These are phyloP conservation scores for Cytospora schulzeri DNA, from an alignment of 2,329 filamentous ascomycete genomes.

Conservation along the genomic window DNA sequence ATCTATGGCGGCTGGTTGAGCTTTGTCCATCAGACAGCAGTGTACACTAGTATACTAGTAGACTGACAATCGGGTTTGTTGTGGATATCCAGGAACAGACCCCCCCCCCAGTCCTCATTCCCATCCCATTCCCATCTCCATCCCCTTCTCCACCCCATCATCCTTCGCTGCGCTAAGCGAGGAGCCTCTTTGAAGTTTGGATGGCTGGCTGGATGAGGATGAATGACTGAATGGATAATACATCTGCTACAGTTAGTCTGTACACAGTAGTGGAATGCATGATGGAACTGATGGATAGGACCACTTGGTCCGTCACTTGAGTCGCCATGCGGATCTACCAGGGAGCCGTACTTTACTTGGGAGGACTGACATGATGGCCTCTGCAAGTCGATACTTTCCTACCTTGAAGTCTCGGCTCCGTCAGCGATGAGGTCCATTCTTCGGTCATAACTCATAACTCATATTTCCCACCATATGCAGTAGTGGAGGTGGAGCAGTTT, in stretches of 20 bases:
- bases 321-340: neutral
- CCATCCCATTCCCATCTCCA: too few species aligned
- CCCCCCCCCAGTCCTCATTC: neutral
- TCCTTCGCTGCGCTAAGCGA: neutral
- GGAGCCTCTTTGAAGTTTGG: neutral
- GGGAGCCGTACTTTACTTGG: neutral
- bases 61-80: neutral
- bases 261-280: too few species aligned
- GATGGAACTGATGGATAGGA: too few species aligned
- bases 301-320: neutral
- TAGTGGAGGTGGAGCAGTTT: neutral
- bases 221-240: neutral
- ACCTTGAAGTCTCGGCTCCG: neutral
- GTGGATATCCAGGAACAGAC: neutral
- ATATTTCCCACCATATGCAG: neutral
- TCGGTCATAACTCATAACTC: neutral
- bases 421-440: neutral
- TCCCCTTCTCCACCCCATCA: too few species aligned
- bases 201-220: neutral
- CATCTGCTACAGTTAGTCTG: too few species aligned
- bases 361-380: neutral
- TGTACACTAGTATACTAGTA: too few species aligned
- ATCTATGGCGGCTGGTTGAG: too few species aligned
- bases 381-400: neutral
- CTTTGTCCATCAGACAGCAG: too few species aligned